phyloP scores from a whole-genome alignment of 1,139 yeast species.

The Blastobotrys indianensis region DNA sequence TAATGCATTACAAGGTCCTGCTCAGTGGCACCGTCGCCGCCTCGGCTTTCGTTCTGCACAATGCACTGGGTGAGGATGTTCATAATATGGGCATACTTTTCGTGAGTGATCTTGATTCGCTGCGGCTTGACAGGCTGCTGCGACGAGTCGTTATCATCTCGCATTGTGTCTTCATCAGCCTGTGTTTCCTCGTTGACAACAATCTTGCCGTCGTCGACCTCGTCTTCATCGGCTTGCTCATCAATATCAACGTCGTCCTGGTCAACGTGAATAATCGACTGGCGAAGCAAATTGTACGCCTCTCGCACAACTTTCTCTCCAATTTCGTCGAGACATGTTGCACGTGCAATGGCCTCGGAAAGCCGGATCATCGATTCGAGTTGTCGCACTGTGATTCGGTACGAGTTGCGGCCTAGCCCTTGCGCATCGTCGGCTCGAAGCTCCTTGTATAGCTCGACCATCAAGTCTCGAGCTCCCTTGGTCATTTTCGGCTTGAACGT shows the following conservation, averaged over 20 bases:
- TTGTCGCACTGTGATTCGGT: conserved; percentile 95
- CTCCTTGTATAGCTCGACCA: conserved; percentile 79
- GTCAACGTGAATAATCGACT: conserved; percentile 89
- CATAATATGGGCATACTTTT: conserved; percentile 80
- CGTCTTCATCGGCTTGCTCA: conserved; percentile 53
- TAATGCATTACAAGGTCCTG: conserved; percentile 75
- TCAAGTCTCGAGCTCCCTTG: conserved; percentile 67
- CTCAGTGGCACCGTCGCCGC: conserved; percentile 63
- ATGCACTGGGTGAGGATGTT: conserved; percentile 70
- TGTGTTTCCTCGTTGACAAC: conserved; percentile 18
- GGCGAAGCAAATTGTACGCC: conserved; percentile 84
- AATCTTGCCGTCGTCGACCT: conserved; percentile 13
- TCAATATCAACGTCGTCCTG: conserved; percentile 88
- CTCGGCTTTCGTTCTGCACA: conserved; percentile 41
- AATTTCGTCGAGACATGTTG: conserved; percentile 88
- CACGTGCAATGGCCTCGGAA: conserved; percentile 95
- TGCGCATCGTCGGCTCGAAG: conserved; percentile 89
- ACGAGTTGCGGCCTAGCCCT: conserved; percentile 77
- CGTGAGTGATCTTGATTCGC: conserved; percentile 66
- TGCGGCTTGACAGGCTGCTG: conserved; percentile 14
- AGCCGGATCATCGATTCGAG: conserved; percentile 86
- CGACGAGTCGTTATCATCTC: not conserved
- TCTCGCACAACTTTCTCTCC: conserved; percentile 87
- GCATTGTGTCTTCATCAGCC: conserved; percentile 15
- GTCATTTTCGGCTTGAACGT: conserved; percentile 91